Conservation (phyloP, 1,284 basidiomycete species). For the Papiliotrema flavescens region DNA sequence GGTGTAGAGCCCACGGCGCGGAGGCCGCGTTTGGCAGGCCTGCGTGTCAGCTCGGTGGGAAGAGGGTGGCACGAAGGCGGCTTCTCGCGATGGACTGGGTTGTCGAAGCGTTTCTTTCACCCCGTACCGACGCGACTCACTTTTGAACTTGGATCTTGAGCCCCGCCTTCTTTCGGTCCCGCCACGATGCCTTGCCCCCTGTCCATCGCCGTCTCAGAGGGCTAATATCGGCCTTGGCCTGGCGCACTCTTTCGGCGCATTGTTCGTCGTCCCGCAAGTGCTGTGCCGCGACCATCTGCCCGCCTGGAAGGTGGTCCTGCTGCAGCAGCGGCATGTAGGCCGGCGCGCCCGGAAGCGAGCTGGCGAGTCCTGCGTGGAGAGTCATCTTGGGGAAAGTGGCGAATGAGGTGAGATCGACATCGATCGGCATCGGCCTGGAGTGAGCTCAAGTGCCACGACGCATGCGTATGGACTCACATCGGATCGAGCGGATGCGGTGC, state of each 20-base stretch:
- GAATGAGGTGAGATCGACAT: conserved; percentile 10
- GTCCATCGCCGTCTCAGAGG: no score
- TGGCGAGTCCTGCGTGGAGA: conserved; percentile 22
- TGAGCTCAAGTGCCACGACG: not conserved
- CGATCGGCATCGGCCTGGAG: conserved; percentile 24
- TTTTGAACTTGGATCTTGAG: conserved; percentile 9
- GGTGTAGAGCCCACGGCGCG: not conserved
- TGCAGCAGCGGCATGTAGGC: not conserved
- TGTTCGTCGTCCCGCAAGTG: no score
- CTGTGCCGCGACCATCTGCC: not conserved
- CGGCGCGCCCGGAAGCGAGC: conserved; percentile 9
- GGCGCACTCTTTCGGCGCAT: no score
- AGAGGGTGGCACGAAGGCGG: no score
- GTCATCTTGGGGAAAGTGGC: conserved; percentile 18
- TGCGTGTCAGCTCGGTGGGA: no score
- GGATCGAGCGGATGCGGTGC: conserved; percentile 29
- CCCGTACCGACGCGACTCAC: no score
- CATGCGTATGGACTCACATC: conserved; percentile 12
- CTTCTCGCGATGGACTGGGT: no score
- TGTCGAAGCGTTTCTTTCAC: no score
- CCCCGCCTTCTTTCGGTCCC: conserved; percentile 12
- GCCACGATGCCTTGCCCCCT: conserved; percentile 2
- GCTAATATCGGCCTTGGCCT: no score
- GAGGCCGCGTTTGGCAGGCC: not conserved
- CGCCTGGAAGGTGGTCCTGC: not conserved